Percentiles rank a stretch among this genome's conserved stretches.
Conservation (phyloP, 352 stramenopile genomes). For the Pythium grandisporangium region DNA sequence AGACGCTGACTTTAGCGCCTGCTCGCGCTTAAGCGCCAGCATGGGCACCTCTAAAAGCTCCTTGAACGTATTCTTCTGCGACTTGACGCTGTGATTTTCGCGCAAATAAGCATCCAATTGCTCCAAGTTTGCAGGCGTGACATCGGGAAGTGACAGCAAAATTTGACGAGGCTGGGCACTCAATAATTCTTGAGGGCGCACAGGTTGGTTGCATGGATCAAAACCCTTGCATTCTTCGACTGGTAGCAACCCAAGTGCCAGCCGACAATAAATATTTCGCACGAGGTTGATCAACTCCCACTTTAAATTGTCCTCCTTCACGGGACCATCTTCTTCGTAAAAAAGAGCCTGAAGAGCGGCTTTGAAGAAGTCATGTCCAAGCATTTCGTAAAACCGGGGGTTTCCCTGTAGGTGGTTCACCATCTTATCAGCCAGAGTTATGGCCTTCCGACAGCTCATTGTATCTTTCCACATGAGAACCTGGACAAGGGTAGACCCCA, state of each 20-base stretch:
- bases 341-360: conserved; percentile 44
- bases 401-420: conserved; percentile 42
- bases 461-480: conserved; percentile 72
- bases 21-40: conserved; percentile 34
- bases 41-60: conserved; percentile 66
- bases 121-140: conserved; percentile 28
- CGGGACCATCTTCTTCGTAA: conserved; percentile 42
- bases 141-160: conserved; percentile 46
- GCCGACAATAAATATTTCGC: conserved; percentile 72
- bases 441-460: conserved; percentile 50
- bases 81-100: conserved; percentile 72
- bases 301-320: conserved; percentile 75
- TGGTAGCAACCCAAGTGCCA: conserved; percentile 46
- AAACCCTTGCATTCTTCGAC: conserved; percentile 79
- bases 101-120: conserved; percentile 41
- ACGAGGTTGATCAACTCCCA: conserved; percentile 82
- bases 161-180: conserved; percentile 39
- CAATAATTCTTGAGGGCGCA: conserved; percentile 27
- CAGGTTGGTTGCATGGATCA: conserved; percentile 69
- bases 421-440: conserved; percentile 50
- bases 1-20: conserved; percentile 14
- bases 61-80: conserved; percentile 78
- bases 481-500: conserved; percentile 40
- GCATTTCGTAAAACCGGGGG: conserved; percentile 22
- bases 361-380: conserved; percentile 57